These are phyloP conservation scores for Isabelozyma pseudorhagii DNA, from an alignment of 805 yeast species.

Conservation along the genomic window DNA sequence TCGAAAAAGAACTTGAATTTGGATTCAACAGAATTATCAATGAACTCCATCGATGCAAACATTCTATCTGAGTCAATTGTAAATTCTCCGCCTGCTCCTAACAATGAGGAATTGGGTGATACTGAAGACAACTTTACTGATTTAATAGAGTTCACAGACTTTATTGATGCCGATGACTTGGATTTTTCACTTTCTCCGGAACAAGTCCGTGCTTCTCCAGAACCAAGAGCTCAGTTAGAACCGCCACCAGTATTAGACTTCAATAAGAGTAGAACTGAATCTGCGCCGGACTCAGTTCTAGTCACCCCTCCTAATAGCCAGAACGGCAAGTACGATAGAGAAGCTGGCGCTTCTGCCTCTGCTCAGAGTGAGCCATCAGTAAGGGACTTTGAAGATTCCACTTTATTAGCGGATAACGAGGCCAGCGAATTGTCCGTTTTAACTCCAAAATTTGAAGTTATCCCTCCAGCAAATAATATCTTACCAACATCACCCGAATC, in stretches of 20 bases:
- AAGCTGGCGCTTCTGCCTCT: neutral
- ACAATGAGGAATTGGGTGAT: neutral
- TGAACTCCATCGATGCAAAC: slow-evolving; percentile 8
- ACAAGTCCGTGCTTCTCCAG: neutral
- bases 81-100: no score
- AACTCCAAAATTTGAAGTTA: slow-evolving; percentile 1
- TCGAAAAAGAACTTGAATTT: slow-evolving; percentile 16
- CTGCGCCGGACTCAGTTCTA: neutral
- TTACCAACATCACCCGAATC: slow-evolving; percentile 8
- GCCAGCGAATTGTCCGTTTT: neutral
- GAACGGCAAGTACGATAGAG: neutral
- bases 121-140: slow-evolving; percentile 17
- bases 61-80: neutral
- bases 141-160: slow-evolving; percentile 40
- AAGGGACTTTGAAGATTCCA: slow-evolving; percentile 9
- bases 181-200: slow-evolving; percentile 25
- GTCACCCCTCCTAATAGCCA: slow-evolving; percentile 5
- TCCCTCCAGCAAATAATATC: slow-evolving; percentile 7
- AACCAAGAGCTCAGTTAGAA: neutral
- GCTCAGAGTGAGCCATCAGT: neutral
- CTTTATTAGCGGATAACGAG: slow-evolving; percentile 4
- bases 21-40: neutral
- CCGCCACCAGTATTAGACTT: neutral
- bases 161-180: slow-evolving; percentile 36
- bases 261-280: neutral